A percentile compares a stretch with the other conserved stretches of the same genome.
Conservation (phyloP, 441 rosid species). For the Populus hybrid region DNA sequence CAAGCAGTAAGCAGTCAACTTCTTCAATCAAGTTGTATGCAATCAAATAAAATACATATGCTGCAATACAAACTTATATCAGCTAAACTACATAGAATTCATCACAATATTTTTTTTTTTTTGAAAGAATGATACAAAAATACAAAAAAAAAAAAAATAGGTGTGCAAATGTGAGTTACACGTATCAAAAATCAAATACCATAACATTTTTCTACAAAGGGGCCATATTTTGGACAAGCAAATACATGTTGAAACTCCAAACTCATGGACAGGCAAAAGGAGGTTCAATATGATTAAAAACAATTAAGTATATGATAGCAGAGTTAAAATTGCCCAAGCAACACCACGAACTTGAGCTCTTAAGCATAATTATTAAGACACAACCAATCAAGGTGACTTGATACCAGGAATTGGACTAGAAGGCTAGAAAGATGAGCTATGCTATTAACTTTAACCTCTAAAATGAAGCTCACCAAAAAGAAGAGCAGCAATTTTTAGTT, state of each 20-base stretch:
- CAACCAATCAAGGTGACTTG: neutral
- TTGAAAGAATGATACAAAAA: neutral
- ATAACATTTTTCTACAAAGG: neutral
- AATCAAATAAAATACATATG: neutral
- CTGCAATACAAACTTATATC: neutral
- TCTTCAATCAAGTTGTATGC: neutral
- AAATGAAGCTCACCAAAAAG: slow-evolving; percentile 76
- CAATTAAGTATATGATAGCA: neutral
- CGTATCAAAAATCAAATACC: neutral
- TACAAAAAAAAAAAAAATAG: neutral
- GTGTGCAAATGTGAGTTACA: neutral
- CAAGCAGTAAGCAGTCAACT: neutral
- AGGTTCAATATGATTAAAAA: neutral
- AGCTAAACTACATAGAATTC: neutral
- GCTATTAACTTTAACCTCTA: slow-evolving; percentile 7
- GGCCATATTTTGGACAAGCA: neutral
- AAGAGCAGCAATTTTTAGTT: slow-evolving; percentile 90
- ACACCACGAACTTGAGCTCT: neutral
- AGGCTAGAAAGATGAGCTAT: neutral
- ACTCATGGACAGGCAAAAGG: neutral
- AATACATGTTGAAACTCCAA: neutral
- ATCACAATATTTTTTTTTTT: neutral
- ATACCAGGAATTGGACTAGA: neutral
- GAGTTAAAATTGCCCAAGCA: neutral
- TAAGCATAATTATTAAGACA: neutral